These are phyloP conservation scores for Jatropha multifida DNA, from an alignment of 441 rosid genomes.

Conservation along the genomic window DNA sequence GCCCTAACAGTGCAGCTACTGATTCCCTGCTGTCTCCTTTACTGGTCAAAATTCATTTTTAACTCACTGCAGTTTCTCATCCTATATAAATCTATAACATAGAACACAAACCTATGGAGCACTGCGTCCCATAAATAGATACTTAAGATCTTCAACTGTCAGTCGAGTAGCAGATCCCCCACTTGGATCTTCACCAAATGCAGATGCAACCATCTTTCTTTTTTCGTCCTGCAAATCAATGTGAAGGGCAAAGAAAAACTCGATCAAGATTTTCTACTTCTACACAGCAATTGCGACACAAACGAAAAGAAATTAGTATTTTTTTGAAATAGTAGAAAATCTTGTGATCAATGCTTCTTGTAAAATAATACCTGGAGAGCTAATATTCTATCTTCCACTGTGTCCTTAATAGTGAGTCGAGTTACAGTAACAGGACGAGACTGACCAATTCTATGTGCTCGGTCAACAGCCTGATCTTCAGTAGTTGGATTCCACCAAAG, in stretches of 20 bases:
- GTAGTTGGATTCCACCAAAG: constrained; percentile 99
- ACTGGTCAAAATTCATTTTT: constrained; percentile 22
- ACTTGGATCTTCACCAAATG: constrained; percentile 86
- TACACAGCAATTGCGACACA: not conserved
- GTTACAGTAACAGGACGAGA: constrained; percentile 89
- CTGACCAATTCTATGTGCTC: constrained; percentile 99
- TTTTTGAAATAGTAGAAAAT: not conserved
- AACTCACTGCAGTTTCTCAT: constrained; percentile 12
- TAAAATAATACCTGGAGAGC: constrained; percentile 62
- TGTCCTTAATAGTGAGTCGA: constrained; percentile 76
- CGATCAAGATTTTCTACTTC: not conserved
- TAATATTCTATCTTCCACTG: constrained; percentile 84
- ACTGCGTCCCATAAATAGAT: constrained; percentile 54
- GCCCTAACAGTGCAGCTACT: constrained; percentile 34
- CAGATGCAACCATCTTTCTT: constrained; percentile 89
- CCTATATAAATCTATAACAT: constrained; percentile 10
- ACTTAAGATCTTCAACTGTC: constrained; percentile 79
- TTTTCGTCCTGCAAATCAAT: constrained; percentile 71
- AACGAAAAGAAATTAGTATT: not conserved
- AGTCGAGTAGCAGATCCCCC: constrained; percentile 67
- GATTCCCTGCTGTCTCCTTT: constrained; percentile 18
- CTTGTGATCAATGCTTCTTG: not conserved
- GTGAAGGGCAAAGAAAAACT: not conserved
- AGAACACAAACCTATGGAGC: not conserved
- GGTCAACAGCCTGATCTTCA: constrained; percentile 95